Evolutionary conservation across 164 flowering plant genomes (phyloP).

Genomic region (Aristolochia fimbriata): DNA sequence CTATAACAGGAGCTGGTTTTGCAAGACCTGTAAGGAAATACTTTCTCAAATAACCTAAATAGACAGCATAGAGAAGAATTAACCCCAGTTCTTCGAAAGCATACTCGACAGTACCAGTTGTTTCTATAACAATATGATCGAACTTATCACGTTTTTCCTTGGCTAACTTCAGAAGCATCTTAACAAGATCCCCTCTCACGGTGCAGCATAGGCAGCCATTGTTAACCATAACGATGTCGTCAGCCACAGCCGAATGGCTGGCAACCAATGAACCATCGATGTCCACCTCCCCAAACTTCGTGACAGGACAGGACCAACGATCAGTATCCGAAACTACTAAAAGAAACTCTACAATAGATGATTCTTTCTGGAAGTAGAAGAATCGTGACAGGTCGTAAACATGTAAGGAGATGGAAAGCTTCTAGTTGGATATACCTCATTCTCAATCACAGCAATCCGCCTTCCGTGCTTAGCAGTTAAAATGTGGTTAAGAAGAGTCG

Average conservation of each 20-base stretch:
- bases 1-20: constrained; percentile 96
- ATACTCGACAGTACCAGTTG: constrained; percentile 66
- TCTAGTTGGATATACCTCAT: constrained; percentile 50
- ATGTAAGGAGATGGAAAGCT: neutral
- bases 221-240: constrained; percentile 86
- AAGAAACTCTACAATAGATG: neutral
- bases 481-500: constrained; percentile 87
- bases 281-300: constrained; percentile 96
- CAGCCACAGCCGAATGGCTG: constrained; percentile 56
- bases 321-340: neutral
- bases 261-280: constrained; percentile 96
- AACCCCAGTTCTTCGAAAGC: neutral
- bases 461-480: constrained; percentile 83
- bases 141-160: constrained; percentile 64
- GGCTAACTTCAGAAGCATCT: constrained; percentile 75
- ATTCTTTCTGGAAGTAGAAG: neutral
- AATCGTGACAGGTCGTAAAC: neutral
- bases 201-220: constrained; percentile 98
- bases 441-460: constrained; percentile 94
- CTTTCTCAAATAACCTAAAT: neutral
- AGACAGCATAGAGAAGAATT: neutral
- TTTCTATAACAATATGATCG: constrained; percentile 96
- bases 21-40: constrained; percentile 66
- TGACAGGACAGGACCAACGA: neutral
- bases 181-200: constrained; percentile 87